These are phyloP conservation scores for Candida caryicola DNA, from an alignment of 805 yeast genomes.

Conservation along the genomic window DNA sequence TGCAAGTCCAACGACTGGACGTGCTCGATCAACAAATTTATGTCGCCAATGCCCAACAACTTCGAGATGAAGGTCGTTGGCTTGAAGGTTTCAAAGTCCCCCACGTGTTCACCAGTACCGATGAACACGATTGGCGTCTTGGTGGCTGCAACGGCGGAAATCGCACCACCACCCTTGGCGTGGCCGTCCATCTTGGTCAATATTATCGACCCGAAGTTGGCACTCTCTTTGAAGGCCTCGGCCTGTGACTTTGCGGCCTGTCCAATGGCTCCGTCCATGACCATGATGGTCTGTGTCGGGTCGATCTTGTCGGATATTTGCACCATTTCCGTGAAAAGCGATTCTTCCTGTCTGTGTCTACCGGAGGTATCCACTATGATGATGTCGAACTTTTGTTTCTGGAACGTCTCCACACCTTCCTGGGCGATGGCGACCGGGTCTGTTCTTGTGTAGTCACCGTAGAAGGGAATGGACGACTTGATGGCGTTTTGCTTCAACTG, in stretches of 20 bases:
- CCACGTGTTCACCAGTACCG: slow-evolving; percentile 97
- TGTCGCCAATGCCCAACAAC: slow-evolving; percentile 91
- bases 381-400: slow-evolving; percentile 85
- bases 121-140: slow-evolving; percentile 92
- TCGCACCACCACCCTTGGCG: slow-evolving; percentile 99
- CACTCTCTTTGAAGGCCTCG: slow-evolving; percentile 85
- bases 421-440: slow-evolving; percentile 91
- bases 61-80: slow-evolving; percentile 90
- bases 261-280: slow-evolving; percentile 94
- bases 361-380: slow-evolving; percentile 98
- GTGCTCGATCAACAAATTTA: slow-evolving; percentile 91
- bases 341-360: slow-evolving; percentile 93
- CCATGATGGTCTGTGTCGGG: slow-evolving; percentile 98
- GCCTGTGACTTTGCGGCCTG: slow-evolving; percentile 98
- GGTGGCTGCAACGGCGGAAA: slow-evolving; percentile 96
- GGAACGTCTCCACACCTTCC: slow-evolving; percentile 90
- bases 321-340: slow-evolving; percentile 89
- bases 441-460: slow-evolving; percentile 92
- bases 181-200: slow-evolving; percentile 98
- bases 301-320: slow-evolving; percentile 83
- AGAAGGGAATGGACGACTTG: slow-evolving; percentile 89
- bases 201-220: slow-evolving; percentile 92
- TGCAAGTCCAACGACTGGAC: slow-evolving; percentile 78
- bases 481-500: slow-evolving; percentile 97
- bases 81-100: slow-evolving; percentile 86